A percentile compares a stretch with the other conserved stretches of the same genome.
phyloP scores from a whole-genome alignment of 805 yeast species.

The Danielozyma ontarioensis region DNA sequence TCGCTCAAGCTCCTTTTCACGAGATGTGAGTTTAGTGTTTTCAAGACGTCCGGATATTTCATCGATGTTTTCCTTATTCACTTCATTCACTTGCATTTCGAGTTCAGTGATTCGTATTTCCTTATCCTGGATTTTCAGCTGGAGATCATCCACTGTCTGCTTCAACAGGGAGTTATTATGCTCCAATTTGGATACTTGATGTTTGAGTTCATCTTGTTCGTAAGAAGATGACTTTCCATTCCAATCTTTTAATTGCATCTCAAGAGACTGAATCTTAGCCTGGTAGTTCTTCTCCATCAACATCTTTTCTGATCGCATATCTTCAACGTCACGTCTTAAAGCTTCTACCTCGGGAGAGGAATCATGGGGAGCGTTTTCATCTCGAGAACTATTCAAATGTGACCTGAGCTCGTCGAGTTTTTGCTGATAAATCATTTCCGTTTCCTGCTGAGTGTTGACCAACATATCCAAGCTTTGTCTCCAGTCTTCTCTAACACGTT shows the following conservation, averaged over 20 bases:
- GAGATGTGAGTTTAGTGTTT: not conserved
- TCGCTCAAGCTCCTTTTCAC: constrained; percentile 9
- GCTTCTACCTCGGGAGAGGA: too few species aligned
- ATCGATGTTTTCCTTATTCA: not conserved
- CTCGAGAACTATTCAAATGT: not conserved
- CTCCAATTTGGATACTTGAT: constrained; percentile 6
- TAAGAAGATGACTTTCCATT: constrained; percentile 3
- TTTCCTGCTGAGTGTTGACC: constrained; percentile 51
- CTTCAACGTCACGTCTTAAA: constrained; percentile 7
- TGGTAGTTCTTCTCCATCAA: constrained; percentile 8
- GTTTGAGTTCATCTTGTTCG: constrained; percentile 3
- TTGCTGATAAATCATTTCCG: constrained; percentile 43
- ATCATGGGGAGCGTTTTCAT: not conserved
- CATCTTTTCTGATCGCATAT: constrained; percentile 8
- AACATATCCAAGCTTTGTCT: constrained; percentile 53
- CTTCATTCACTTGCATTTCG: constrained; percentile 8
- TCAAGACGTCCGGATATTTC: constrained; percentile 1
- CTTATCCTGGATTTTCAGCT: constrained; percentile 8
- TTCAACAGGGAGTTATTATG: constrained; percentile 12
- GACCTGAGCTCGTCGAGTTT: constrained; percentile 34
- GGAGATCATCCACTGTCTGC: constrained; percentile 9
- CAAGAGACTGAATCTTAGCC: constrained; percentile 9
- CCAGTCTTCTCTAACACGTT: constrained; percentile 53
- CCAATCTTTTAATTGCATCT: constrained; percentile 7
- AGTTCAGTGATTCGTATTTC: constrained; percentile 9